Evolutionary conservation across 208 protist species (phyloP).

Genomic region (Vickermania ingenoplastis): DNA sequence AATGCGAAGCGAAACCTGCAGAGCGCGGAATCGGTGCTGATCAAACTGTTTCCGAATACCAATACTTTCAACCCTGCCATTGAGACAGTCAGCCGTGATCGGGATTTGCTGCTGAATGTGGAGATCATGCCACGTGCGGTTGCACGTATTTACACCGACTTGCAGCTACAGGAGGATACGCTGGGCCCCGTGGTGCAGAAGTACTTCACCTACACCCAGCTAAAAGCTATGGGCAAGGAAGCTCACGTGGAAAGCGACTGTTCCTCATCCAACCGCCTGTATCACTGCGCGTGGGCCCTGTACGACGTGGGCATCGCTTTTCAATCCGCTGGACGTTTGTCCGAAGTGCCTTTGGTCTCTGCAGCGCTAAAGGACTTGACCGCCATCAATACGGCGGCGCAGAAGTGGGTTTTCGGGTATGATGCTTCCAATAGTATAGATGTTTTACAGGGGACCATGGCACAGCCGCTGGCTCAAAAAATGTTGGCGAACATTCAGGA

Average conservation of each 20-base stretch:
- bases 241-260: constrained; percentile 27
- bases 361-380: constrained; percentile 23
- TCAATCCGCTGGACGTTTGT: too few species aligned
- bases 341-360: constrained; percentile 8
- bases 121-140: constrained; percentile 10
- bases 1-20: constrained; percentile 33
- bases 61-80: constrained; percentile 36
- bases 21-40: constrained; percentile 23
- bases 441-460: constrained; percentile 37
- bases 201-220: constrained; percentile 11
- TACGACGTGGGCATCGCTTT: constrained; percentile 46
- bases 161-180: not conserved
- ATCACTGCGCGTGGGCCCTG: constrained; percentile 28
- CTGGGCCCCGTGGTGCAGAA: constrained; percentile 12
- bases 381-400: constrained; percentile 15
- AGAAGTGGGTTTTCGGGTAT: constrained; percentile 27
- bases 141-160: constrained; percentile 6
- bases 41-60: constrained; percentile 18
- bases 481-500: constrained; percentile 32
- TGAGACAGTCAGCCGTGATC: constrained; percentile 18
- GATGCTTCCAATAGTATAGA: constrained; percentile 27
- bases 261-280: constrained; percentile 20
- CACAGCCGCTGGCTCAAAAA: constrained; percentile 30
- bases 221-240: constrained; percentile 19
- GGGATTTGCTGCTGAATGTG: constrained; percentile 19